Conservation (phyloP, 2,329 filamentous ascomycete genomes). For the Colletotrichum echinochloae region DNA sequence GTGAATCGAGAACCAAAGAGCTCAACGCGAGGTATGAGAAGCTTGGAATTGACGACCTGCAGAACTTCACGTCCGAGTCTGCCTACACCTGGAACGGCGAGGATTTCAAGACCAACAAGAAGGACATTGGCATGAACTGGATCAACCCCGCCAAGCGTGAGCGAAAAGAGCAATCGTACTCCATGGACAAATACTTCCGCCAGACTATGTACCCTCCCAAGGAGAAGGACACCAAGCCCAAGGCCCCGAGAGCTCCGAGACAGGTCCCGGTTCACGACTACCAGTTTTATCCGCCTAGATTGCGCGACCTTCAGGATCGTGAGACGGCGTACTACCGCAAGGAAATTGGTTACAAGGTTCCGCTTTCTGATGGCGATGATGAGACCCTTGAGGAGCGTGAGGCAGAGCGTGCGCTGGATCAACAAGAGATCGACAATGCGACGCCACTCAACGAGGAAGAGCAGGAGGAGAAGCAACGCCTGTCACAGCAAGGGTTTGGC, state of each 20-base stretch:
- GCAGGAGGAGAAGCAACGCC: conserved; percentile 83
- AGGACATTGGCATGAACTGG: conserved; percentile 93
- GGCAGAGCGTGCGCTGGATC: conserved; percentile 86
- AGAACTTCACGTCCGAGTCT: conserved; percentile 97
- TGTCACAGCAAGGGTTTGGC: conserved; percentile 87
- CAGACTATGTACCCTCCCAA: conserved; percentile 84
- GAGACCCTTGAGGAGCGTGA: conserved; percentile 88
- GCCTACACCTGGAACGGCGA: conserved; percentile 99
- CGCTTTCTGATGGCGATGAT: conserved; percentile 87
- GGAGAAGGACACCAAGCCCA: conserved; percentile 90
- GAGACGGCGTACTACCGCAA: conserved; percentile 97
- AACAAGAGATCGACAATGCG: conserved; percentile 93
- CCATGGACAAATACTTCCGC: conserved; percentile 98
- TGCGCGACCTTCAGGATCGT: conserved; percentile 92
- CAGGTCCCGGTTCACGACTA: conserved; percentile 95
- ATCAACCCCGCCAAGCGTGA: conserved; percentile 99
- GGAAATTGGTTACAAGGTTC: conserved; percentile 95
- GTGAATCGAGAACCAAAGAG: conserved; percentile 88
- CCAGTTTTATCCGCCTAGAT: conserved; percentile 90
- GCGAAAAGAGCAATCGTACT: conserved; percentile 97
- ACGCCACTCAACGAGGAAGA: conserved; percentile 90
- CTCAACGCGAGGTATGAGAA: conserved; percentile 96
- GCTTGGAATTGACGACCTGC: conserved; percentile 93
- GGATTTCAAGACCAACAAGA: conserved; percentile 91
- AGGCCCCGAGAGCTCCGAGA: conserved; percentile 94